These are phyloP conservation scores for Lophiostoma macrostomum DNA, from an alignment of 495 filamentous ascomycete genomes.

Conservation along the genomic window DNA sequence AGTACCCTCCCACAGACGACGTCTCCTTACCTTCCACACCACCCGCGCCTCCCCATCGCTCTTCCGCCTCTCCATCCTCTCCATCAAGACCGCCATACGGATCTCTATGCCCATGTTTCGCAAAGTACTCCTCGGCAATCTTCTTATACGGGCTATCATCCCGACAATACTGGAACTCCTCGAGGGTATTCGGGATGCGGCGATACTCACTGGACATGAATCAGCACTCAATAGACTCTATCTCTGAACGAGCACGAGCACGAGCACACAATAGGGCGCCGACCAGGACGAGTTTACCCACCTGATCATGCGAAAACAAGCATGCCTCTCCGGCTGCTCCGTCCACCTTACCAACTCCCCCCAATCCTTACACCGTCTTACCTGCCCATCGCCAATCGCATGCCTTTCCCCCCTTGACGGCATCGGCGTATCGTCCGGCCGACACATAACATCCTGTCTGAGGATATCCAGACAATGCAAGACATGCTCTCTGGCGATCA, in stretches of 20 bases:
- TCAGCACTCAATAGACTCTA: too few relatives aligned
- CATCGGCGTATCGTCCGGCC: conserved; percentile 2
- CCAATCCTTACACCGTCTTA: conserved; percentile 1
- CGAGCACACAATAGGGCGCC: too few relatives aligned
- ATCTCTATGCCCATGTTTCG: not conserved
- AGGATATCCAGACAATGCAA: conserved; percentile 1
- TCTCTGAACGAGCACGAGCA: too few relatives aligned
- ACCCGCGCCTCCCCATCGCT: too few relatives aligned
- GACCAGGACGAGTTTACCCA: too few relatives aligned
- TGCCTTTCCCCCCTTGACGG: not conserved
- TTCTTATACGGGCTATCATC: not conserved
- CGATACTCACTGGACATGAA: too few relatives aligned
- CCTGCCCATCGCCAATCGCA: not conserved
- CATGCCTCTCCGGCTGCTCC: not conserved
- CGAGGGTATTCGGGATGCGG: not conserved
- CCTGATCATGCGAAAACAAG: conserved; percentile 6
- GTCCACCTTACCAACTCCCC: conserved; percentile 1
- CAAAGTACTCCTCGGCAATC: conserved; percentile 1
- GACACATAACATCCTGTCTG: conserved; percentile 6
- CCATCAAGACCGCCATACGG: too few relatives aligned
- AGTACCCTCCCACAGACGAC: too few relatives aligned
- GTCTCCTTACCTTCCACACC: too few relatives aligned
- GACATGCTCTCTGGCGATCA: not conserved
- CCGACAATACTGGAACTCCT: conserved; percentile 2
- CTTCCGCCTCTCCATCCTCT: too few relatives aligned